Evolutionary conservation across 192 early-diverging fungal genomes (phyloP).

Genomic region (Backusella parvicylindrica): DNA sequence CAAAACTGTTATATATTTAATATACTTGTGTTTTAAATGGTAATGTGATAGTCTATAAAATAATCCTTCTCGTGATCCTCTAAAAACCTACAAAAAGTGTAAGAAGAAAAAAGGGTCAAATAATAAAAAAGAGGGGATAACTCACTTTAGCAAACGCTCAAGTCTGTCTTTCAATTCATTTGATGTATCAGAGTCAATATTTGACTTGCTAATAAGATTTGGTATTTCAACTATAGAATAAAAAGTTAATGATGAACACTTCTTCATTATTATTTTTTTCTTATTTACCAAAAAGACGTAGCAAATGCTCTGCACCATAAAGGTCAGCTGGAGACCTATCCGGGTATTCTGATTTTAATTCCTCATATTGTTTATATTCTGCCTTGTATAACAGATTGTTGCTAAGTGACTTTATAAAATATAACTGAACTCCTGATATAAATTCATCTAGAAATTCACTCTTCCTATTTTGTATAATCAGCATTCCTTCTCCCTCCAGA

Average conservation of each 20-base stretch:
- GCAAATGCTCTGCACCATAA: slow-evolving; percentile 94
- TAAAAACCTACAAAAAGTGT: slow-evolving; percentile 51
- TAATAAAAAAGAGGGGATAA: no score
- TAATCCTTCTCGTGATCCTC: slow-evolving; percentile 60
- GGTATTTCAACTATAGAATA: slow-evolving; percentile 81
- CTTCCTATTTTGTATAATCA: slow-evolving; percentile 17
- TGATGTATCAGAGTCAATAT: slow-evolving; percentile 88
- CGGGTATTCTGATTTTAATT: slow-evolving; percentile 60
- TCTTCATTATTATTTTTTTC: neutral
- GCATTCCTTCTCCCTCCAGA: neutral
- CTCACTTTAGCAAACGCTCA: slow-evolving; percentile 77
- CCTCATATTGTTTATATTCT: slow-evolving; percentile 91
- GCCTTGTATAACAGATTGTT: slow-evolving; percentile 91
- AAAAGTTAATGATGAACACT: neutral
- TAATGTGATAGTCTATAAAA: slow-evolving; percentile 36
- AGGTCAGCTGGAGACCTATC: slow-evolving; percentile 78
- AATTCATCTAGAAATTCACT: slow-evolving; percentile 84
- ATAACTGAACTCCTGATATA: slow-evolving; percentile 81
- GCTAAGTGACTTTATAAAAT: slow-evolving; percentile 90
- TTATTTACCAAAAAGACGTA: slow-evolving; percentile 85
- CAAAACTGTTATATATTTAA: neutral
- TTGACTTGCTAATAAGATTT: slow-evolving; percentile 79
- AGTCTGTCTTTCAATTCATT: slow-evolving; percentile 74
- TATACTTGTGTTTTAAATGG: neutral
- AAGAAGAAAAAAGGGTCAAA: neutral